Evolutionary conservation across 1,284 basidiomycete species (phyloP).

Genomic region (Irpex sp.): DNA sequence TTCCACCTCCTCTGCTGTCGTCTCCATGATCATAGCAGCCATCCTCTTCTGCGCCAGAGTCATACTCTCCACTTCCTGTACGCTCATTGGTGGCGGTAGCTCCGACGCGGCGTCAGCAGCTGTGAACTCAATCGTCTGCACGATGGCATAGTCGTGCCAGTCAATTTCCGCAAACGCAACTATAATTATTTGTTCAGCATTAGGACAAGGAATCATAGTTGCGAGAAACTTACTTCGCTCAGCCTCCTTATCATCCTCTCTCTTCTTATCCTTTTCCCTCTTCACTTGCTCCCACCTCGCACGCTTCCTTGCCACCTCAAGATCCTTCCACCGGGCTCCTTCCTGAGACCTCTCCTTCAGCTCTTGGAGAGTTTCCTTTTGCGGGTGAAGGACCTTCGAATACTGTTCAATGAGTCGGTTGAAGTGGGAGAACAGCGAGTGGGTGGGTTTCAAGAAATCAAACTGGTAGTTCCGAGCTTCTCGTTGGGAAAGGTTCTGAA

Average conservation of each 20-base stretch:
- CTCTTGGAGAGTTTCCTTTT: constrained; percentile 68
- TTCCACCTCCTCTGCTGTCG: constrained; percentile 80
- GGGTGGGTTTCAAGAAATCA: constrained; percentile 93
- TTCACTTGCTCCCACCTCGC: constrained; percentile 89
- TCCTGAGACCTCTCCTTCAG: constrained; percentile 62
- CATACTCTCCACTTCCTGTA: constrained; percentile 95
- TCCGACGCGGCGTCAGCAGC: constrained; percentile 88
- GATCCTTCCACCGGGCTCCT: constrained; percentile 68
- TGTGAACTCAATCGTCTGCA: constrained; percentile 98
- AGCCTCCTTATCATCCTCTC: constrained; percentile 87
- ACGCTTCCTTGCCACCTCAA: constrained; percentile 76
- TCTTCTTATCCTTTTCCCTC: constrained; percentile 81
- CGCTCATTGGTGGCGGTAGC: constrained; percentile 91
- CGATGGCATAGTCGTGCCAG: constrained; percentile 99
- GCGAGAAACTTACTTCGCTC: constrained; percentile 61
- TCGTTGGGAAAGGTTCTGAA: constrained; percentile 79
- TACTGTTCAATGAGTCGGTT: constrained; percentile 98
- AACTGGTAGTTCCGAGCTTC: constrained; percentile 98
- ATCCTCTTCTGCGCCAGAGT: constrained; percentile 96
- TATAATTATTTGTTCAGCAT: constrained; percentile 28
- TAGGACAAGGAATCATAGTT: constrained; percentile 5
- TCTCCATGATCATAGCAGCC: constrained; percentile 98
- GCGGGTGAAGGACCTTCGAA: constrained; percentile 85
- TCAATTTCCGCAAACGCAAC: constrained; percentile 96
- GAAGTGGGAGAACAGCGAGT: constrained; percentile 96